These are phyloP conservation scores for Sordariomycetes sp. DNA, from an alignment of 2,329 filamentous ascomycete species.

Conservation along the genomic window DNA sequence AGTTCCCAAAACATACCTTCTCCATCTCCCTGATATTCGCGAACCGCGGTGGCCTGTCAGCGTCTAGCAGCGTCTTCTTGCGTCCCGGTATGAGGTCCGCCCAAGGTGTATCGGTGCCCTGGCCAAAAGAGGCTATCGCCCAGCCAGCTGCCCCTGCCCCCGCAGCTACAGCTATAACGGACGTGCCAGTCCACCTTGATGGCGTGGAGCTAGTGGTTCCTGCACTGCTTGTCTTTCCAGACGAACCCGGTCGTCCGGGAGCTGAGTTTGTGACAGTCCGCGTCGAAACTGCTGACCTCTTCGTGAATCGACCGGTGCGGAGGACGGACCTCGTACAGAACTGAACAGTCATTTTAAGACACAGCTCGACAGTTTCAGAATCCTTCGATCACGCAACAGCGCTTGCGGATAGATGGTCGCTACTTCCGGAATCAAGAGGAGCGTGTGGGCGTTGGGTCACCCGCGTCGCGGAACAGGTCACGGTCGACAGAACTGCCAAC, in stretches of 20 bases:
- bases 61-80: slow-evolving; percentile 2
- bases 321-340: neutral
- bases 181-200: slow-evolving; percentile 1
- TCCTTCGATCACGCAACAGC: neutral
- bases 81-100: neutral
- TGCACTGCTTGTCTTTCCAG: neutral
- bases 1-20: slow-evolving; percentile 8
- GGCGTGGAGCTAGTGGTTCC: neutral
- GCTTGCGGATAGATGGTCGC: neutral
- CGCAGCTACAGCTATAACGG: slow-evolving; percentile 1
- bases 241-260: neutral
- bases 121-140: neutral
- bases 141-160: slow-evolving; percentile 2
- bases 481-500: neutral
- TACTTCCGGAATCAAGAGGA: neutral
- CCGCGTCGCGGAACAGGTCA: neutral
- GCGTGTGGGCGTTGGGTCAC: neutral
- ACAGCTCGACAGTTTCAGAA: neutral
- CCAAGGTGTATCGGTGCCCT: neutral
- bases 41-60: slow-evolving; percentile 14
- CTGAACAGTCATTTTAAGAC: neutral
- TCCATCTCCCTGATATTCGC: slow-evolving; percentile 21
- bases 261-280: neutral
- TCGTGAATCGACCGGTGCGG: neutral
- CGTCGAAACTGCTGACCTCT: neutral